These are phyloP conservation scores for Penicillium sp. DNA, from an alignment of 2,329 filamentous ascomycete species.

Conservation along the genomic window DNA sequence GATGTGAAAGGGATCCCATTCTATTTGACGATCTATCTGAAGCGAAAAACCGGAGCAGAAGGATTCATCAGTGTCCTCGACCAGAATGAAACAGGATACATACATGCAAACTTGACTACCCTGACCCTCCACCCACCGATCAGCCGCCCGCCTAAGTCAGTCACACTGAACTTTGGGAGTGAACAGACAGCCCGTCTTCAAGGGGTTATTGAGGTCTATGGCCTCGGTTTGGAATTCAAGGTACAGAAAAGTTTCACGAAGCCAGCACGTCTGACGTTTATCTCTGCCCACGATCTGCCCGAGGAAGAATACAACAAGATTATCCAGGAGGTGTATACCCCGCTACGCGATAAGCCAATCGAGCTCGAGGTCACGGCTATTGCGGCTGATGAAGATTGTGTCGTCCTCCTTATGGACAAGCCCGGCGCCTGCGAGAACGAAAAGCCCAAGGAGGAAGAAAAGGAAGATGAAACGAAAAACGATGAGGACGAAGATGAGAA, in stretches of 20 bases:
- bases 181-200: conserved; percentile 7
- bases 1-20: conserved; percentile 6
- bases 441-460: not conserved
- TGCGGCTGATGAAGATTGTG: conserved; percentile 5
- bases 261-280: not conserved
- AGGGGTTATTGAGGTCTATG: conserved; percentile 5
- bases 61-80: conserved; percentile 9
- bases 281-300: not conserved
- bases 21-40: conserved; percentile 4
- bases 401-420: not conserved
- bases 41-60: not conserved
- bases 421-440: not conserved
- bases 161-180: not conserved
- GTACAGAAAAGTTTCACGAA: not conserved
- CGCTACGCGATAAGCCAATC: not conserved
- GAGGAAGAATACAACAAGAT: not conserved
- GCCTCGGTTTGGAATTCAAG: conserved; percentile 2
- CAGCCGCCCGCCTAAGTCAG: not conserved
- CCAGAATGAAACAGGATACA: not conserved
- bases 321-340: not conserved
- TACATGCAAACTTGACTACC: not conserved
- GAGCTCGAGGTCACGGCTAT: conserved; percentile 3
- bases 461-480: not conserved
- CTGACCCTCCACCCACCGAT: not conserved
- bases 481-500: not conserved